phyloP scores from a whole-genome alignment of 1,284 basidiomycete genomes.

The Tremellales sp. region DNA sequence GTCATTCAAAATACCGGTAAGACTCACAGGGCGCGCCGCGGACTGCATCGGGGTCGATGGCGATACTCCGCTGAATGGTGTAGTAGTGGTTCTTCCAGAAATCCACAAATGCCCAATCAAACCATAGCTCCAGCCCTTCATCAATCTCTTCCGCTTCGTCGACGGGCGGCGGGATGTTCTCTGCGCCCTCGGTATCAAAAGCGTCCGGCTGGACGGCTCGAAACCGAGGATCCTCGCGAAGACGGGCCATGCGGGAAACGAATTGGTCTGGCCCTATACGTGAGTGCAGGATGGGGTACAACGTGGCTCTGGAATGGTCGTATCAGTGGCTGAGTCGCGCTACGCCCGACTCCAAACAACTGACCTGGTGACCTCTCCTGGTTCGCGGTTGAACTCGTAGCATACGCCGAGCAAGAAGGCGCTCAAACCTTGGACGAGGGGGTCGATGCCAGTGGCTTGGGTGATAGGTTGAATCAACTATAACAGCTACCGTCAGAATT shows the following conservation, averaged over 20 bases:
- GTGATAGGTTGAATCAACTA: conserved; percentile 92
- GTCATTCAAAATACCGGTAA: not conserved
- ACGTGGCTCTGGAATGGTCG: conserved; percentile 58
- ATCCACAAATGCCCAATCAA: conserved; percentile 98
- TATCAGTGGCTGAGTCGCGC: not conserved
- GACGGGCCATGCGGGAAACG: conserved; percentile 75
- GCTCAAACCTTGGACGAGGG: conserved; percentile 83
- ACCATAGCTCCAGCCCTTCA: conserved; percentile 86
- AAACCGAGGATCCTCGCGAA: conserved; percentile 89
- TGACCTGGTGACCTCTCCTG: conserved; percentile 82
- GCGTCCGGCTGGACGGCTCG: conserved; percentile 79
- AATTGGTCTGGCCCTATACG: conserved; percentile 80
- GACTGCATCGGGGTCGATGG: conserved; percentile 52
- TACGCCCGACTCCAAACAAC: conserved; percentile 14
- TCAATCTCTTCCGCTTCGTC: conserved; percentile 45
- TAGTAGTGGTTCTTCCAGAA: conserved; percentile 97
- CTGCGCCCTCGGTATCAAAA: conserved; percentile 47
- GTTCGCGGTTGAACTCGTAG: conserved; percentile 92
- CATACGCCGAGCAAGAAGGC: conserved; percentile 88
- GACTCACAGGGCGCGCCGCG: conserved; percentile 41
- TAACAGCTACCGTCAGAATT: not conserved
- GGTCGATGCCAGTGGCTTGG: conserved; percentile 79
- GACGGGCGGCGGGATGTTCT: conserved; percentile 16
- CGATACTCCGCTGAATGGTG: conserved; percentile 54
- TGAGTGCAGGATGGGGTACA: conserved; percentile 79